Evolutionary conservation across 2,329 filamentous ascomycete species (phyloP), one percentile per base, ranked within the genome.

Genomic region (Gaeumannomyces sp.): DNA sequence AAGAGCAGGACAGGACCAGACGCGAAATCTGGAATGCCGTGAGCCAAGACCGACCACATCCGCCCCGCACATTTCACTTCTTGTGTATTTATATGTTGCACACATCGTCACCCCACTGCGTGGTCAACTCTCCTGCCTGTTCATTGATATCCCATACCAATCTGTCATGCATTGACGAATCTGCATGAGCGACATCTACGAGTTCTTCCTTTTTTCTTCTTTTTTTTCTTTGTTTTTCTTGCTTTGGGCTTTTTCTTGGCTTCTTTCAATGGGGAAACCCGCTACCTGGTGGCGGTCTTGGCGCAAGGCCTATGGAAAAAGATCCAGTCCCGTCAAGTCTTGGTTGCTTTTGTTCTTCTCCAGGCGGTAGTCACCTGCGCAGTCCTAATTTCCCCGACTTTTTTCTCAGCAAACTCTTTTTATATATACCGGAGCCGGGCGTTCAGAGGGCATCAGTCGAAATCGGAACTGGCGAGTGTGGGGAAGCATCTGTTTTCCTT

Each of bases 101-200:
- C 61, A 33, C 22, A 57, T 56, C 53, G 27, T n/a, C 50, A 25
- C 27, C 25, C 10, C 61, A 33, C 45, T 58, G 28, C 61, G 53
- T 33, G 38, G 31, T 31, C 29, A 59, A 4, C 57, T 59, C 57
- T 66, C 60, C 35, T 63, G 45, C 60, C 70, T 64, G 65, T 72
- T 75, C 65, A 66, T 69, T 73, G 75, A 76, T 75, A 75, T 73
- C 71, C 72, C 71, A 73, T 56, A 28, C 60, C 45, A 50, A 62
- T 62, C 60, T 62, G 60, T 62, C 60, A 62, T 62, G 60, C 60
- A 50, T 35, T 62, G 60, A 62, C 29, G 60, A 62, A 53, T 62
- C 50, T 62, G 60, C 60, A 62, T 62, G 60, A 62, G 38, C 60
- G 60, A 53, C 45, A 71, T 69, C 71, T 71, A 62, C 50, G 60